phyloP scores from a whole-genome alignment of 2,329 filamentous ascomycete species.

The Monosporascus sp. region DNA sequence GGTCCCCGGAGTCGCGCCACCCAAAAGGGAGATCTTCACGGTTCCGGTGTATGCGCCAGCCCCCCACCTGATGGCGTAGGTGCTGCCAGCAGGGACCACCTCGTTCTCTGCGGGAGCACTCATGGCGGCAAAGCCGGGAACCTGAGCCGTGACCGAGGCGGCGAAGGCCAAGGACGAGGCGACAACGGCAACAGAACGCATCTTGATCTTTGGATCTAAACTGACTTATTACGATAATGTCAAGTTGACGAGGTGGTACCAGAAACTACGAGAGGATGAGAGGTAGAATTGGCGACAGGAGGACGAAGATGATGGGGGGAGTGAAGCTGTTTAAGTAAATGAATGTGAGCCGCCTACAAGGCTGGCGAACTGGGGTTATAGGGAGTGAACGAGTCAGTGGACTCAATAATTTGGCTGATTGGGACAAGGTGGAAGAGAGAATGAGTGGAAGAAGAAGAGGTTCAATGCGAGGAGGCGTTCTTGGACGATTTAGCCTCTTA shows the following conservation, averaged over 20 bases:
- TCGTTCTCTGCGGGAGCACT: constrained; percentile 39
- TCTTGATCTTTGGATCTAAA: constrained; percentile 34
- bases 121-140: constrained; percentile 51
- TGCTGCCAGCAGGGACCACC: constrained; percentile 41
- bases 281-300: not conserved
- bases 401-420: not conserved
- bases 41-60: constrained; percentile 35
- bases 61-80: constrained; percentile 48
- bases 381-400: too few species aligned
- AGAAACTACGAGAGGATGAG: not conserved
- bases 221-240: constrained; percentile 2
- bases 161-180: constrained; percentile 47
- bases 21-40: constrained; percentile 50
- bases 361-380: constrained; percentile 9
- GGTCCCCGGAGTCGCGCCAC: constrained; percentile 39
- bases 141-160: constrained; percentile 48
- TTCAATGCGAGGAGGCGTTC: not conserved
- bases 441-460: not conserved
- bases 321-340: constrained; percentile 8
- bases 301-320: constrained; percentile 5
- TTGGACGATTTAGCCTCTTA: not conserved
- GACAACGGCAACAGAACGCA: constrained; percentile 47
- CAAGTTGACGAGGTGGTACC: not conserved
- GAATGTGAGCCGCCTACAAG: constrained; percentile 10
- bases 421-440: not conserved